Evolutionary conservation across 352 stramenopile species (phyloP), one percentile per base, ranked within the genome.

Genomic region (Phytophthora nicotianae): DNA sequence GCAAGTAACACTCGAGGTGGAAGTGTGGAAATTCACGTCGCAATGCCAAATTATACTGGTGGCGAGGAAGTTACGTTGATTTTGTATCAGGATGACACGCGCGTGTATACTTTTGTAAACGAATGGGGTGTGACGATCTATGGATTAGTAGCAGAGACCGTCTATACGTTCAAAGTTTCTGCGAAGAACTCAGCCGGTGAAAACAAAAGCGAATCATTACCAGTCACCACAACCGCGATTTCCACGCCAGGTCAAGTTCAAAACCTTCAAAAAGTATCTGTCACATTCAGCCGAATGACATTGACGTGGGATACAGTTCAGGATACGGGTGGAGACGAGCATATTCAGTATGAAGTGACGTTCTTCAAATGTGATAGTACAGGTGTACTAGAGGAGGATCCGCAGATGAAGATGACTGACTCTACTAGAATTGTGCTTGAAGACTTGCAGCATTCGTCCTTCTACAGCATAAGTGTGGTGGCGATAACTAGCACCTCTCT

Each of bases 291-390:
- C 24, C 59, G 65, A n/a, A 40, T 90, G 19, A 19, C 33, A 5
- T 61, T 90, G 3, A 33, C 33, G 7, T 90, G 81, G 81, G 50
- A 73, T 11, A 5, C 21, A 0, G 68, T 84, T 20, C 19, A 59
- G 16, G 70, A 88, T 52, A 81, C 58, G 2, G 81, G 81, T 8
- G 81, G 81, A 10, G 81, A 90, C 27, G 6, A 21, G 0, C 16
- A n/a, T 11, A 47, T 88, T 9, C 59, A 68, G 45, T 90, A 87
- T 32, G 41, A 78, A 2, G 59, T 88, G n/a, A 69, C 35, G 3
- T 89, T 76, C 16, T 81, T 74, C 17, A 57, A 64, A 17, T 77
- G 63, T 24, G 70, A 54, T 5, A 62, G 42, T 2, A 65, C 58
- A 6, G 65, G 68, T 2, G 32, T 53, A 4, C 50, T 32, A 32